These are phyloP conservation scores for Lactarius vividus DNA, from an alignment of 768 basidiomycete genomes.

Conservation along the genomic window DNA sequence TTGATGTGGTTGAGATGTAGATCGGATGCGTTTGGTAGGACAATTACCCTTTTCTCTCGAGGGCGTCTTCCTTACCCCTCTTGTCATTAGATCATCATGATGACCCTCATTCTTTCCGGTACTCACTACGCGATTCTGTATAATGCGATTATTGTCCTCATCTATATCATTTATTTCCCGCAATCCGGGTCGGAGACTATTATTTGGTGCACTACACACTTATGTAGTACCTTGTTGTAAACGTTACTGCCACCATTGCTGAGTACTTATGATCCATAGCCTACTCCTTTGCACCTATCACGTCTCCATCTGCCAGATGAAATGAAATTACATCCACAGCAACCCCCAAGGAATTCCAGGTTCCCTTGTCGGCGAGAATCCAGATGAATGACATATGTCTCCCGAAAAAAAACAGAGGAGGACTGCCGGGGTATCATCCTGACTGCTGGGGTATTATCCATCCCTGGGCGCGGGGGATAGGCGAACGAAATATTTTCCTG, in stretches of 20 bases:
- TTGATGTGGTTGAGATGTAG: constrained; percentile 6
- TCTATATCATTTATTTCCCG: not conserved
- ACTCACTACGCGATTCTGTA: not conserved
- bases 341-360: no score
- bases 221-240: not conserved
- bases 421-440: no score
- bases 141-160: not conserved
- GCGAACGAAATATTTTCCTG: no score
- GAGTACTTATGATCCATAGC: not conserved
- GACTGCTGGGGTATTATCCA: no score
- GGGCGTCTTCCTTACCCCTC: not conserved
- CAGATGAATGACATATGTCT: no score
- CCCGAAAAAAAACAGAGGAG: no score
- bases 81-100: not conserved
- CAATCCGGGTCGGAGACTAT: not conserved
- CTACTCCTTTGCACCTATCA: not conserved
- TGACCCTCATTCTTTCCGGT: not conserved
- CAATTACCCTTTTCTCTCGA: not conserved
- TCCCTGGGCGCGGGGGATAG: no score
- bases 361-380: no score
- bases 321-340: not conserved
- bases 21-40: not conserved
- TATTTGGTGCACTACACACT: not conserved
- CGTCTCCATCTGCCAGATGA: no score
- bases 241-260: not conserved